Base-by-base conservation (phyloP, 768 basidiomycete species). In the Suillus subluteus region DNA sequence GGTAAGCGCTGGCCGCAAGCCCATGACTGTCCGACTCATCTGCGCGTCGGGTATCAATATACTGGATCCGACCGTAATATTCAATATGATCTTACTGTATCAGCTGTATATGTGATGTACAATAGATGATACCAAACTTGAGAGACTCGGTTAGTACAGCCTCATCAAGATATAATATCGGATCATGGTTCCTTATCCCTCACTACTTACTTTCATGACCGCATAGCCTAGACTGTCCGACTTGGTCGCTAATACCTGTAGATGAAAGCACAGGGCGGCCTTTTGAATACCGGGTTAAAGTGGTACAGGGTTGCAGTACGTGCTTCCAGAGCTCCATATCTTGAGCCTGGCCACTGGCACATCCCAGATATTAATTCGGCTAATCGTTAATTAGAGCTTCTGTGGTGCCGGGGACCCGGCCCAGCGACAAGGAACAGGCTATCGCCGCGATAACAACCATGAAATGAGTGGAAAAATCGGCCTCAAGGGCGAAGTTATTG, bases 261-360 rank as follows among this genome's bases (percentile, higher is more conserved):
- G 41, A 61, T 30, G 58, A 40, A 59, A 21, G 30, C 40, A 61
- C 59, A 61, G 59, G 59, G 41, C 26, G 59, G 59, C 18, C 12
- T 43, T 61, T 61, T 32, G 41, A 52, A 59, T 30, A 18, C 16
- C 30, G 16, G 52, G 62, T 23, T 18, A 62, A 44, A 52, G 62
- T 32, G 35, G 21, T 56, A 21, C 23, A 64, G n/a, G 46, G n/a
- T 48, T n/a, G 46, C 12, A 13, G 48, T n/a, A 44, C 32, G 13
- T 26, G 21, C 56, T 65, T 59, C 55, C n/a, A n/a, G 11, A 56
- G 30, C 54, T 54, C 52, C 18, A 18, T 26, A 52, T 52, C 50
- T 16, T 54, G 52, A 54, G 52, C 12, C n/a, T 50, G 48, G 23
- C 23, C 46, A 13, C 52, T 52, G 54, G 54, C 18, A 35, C 32